Evolutionary conservation across 2,329 filamentous ascomycete species (phyloP).

Genomic region (Pseudogymnoascus sp.): DNA sequence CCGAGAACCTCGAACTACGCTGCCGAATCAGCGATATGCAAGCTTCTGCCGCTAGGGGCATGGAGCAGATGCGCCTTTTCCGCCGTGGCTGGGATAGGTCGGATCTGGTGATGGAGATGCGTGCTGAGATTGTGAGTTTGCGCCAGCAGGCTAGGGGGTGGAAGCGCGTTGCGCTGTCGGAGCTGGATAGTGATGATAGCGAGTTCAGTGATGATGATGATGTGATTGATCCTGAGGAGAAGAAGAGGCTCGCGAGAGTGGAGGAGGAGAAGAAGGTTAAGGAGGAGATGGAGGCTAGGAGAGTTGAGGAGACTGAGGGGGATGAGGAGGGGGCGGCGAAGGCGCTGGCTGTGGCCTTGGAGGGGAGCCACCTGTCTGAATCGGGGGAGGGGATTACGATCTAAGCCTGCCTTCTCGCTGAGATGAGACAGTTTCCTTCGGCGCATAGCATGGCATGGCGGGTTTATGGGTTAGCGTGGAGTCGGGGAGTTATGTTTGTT

Average conservation of each 20-base stretch:
- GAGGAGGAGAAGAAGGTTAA: slow-evolving; percentile 19
- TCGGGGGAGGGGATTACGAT: background rate
- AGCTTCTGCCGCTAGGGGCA: slow-evolving; percentile 50
- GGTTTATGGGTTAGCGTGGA: background rate
- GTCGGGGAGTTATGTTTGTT: slow-evolving; percentile 5
- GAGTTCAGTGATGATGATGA: slow-evolving; percentile 58
- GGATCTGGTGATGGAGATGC: slow-evolving; percentile 44
- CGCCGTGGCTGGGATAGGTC: slow-evolving; percentile 51
- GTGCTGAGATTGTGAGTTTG: slow-evolving; percentile 44
- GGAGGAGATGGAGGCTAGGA: slow-evolving; percentile 13
- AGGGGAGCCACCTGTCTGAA: background rate
- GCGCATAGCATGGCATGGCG: background rate
- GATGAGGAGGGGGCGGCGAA: background rate
- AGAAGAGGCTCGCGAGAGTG: slow-evolving; percentile 38
- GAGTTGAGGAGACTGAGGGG: slow-evolving; percentile 16
- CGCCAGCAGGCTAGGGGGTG: slow-evolving; percentile 57
- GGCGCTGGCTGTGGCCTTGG: background rate
- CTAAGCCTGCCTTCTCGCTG: background rate
- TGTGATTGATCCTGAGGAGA: slow-evolving; percentile 53
- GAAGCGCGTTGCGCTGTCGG: slow-evolving; percentile 59
- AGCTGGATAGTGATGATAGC: slow-evolving; percentile 51
- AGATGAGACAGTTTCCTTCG: background rate
- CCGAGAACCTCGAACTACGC: slow-evolving; percentile 55
- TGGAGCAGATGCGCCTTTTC: slow-evolving; percentile 50
- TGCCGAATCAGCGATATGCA: slow-evolving; percentile 64